Evolutionary conservation across 2,329 filamentous ascomycete species (phyloP).

Genomic region (Colletotrichum lindemuthianum): DNA sequence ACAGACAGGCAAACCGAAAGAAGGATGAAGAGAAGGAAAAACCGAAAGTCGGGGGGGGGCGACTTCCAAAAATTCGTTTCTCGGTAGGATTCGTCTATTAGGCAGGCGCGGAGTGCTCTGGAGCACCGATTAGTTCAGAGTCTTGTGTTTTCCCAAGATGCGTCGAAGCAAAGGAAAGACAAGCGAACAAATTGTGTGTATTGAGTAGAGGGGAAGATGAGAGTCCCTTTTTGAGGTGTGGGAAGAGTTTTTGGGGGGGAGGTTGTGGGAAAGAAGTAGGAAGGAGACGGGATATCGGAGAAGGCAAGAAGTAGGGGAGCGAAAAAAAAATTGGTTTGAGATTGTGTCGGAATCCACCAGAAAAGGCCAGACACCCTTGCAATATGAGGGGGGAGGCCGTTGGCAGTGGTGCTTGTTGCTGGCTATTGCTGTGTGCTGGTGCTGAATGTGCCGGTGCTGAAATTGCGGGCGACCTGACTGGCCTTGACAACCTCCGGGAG

Average conservation of each 20-base stretch:
- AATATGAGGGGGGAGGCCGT: background rate
- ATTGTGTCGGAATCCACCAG: conserved; percentile 41
- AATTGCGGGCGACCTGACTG: too few relatives aligned
- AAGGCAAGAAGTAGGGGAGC: conserved; percentile 43
- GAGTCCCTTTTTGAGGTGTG: conserved; percentile 44
- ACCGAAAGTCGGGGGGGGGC: conserved; percentile 43
- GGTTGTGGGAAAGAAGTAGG: conserved; percentile 39
- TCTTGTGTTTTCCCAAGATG: conserved; percentile 49
- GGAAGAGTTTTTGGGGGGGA: conserved; percentile 38
- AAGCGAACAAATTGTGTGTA: conserved; percentile 47
- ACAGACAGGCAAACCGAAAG: conserved; percentile 36
- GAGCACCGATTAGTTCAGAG: conserved; percentile 37
- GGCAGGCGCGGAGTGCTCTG: conserved; percentile 34
- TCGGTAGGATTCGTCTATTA: conserved; percentile 45
- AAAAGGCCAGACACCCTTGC: conserved; percentile 44
- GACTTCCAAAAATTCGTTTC: conserved; percentile 40
- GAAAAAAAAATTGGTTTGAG: conserved; percentile 49
- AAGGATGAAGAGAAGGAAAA: conserved; percentile 36
- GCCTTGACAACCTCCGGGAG: too few relatives aligned
- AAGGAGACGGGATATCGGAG: conserved; percentile 42
- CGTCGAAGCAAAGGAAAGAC: conserved; percentile 56
- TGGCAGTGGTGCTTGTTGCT: background rate
- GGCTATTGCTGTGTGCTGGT: too few relatives aligned
- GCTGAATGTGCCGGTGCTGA: too few relatives aligned
- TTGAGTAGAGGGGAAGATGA: conserved; percentile 39